Percentiles rank a stretch among this genome's conserved stretches.
phyloP scores from a whole-genome alignment of 768 basidiomycete species.

The Hericium erinaceus region DNA sequence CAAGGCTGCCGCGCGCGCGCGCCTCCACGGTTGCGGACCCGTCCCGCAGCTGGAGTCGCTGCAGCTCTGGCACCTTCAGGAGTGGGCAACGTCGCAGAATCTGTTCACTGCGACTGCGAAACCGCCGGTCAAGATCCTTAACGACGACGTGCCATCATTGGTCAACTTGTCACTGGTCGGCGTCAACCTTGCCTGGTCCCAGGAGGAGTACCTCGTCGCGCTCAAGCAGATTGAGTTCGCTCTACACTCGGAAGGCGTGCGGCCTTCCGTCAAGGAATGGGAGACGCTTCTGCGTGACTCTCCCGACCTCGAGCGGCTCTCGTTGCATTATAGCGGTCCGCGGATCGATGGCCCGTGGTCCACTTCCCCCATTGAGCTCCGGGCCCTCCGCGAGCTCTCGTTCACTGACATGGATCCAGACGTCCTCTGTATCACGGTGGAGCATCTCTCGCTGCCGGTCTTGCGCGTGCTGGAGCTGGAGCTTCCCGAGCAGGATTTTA shows the following conservation, averaged over 20 bases:
- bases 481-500: slow-evolving; percentile 45
- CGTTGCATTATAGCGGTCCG: slow-evolving; percentile 54
- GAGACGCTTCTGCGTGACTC: slow-evolving; percentile 42
- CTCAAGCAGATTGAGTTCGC: slow-evolving; percentile 48
- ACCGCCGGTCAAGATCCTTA: slow-evolving; percentile 49
- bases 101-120: slow-evolving; percentile 48
- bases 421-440: slow-evolving; percentile 38
- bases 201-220: slow-evolving; percentile 38
- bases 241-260: slow-evolving; percentile 49
- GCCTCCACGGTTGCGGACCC: slow-evolving; percentile 40
- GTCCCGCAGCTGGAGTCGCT: slow-evolving; percentile 50
- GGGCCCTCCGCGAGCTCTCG: slow-evolving; percentile 33
- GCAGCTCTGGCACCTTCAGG: slow-evolving; percentile 57
- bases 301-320: slow-evolving; percentile 36
- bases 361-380: slow-evolving; percentile 24
- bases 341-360: slow-evolving; percentile 18
- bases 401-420: slow-evolving; percentile 49
- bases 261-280: slow-evolving; percentile 47
- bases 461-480: slow-evolving; percentile 38
- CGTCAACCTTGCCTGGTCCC: slow-evolving; percentile 54
- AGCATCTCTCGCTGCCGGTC: slow-evolving; percentile 36
- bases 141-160: slow-evolving; percentile 40
- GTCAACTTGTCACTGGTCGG: slow-evolving; percentile 53
- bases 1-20: slow-evolving; percentile 43
- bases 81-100: slow-evolving; percentile 40